These are phyloP conservation scores for Kitagawia praeruptora DNA, from an alignment of 129 eudicot species.

Conservation along the genomic window DNA sequence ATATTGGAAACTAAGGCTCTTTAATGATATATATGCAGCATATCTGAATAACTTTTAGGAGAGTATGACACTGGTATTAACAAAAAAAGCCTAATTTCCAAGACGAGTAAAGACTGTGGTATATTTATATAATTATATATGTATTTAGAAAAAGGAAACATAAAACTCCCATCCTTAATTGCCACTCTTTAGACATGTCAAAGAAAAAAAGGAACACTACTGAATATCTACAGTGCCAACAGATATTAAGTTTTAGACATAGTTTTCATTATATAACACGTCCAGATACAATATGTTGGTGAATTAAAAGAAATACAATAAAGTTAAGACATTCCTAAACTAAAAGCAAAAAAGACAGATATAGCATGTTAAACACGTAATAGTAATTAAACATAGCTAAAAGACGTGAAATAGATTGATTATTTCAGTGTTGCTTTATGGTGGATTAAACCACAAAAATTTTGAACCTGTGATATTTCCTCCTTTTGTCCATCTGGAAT, in stretches of 20 bases:
- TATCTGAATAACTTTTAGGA: background rate
- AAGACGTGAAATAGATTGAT: background rate
- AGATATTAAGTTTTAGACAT: background rate
- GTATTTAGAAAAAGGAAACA: background rate
- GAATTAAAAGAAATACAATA: background rate
- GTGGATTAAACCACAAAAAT: background rate
- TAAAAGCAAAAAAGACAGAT: background rate
- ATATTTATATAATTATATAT: background rate
- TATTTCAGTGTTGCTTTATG: background rate
- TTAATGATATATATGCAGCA: background rate
- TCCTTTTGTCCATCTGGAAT: constrained; percentile 89
- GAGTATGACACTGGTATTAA: background rate
- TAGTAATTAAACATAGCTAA: background rate
- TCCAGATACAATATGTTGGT: background rate
- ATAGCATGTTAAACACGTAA: background rate
- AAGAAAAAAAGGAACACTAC: background rate
- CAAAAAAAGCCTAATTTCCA: background rate
- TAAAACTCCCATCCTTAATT: background rate
- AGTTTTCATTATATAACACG: background rate
- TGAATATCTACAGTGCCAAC: background rate
- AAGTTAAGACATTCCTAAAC: background rate
- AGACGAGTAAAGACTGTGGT: background rate
- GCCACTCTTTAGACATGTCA: background rate
- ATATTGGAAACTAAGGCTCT: background rate
- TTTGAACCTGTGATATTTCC: constrained; percentile 86